These are phyloP conservation scores for Aspergillus novofumigatus DNA, from an alignment of 2,329 filamentous ascomycete genomes.

Conservation along the genomic window DNA sequence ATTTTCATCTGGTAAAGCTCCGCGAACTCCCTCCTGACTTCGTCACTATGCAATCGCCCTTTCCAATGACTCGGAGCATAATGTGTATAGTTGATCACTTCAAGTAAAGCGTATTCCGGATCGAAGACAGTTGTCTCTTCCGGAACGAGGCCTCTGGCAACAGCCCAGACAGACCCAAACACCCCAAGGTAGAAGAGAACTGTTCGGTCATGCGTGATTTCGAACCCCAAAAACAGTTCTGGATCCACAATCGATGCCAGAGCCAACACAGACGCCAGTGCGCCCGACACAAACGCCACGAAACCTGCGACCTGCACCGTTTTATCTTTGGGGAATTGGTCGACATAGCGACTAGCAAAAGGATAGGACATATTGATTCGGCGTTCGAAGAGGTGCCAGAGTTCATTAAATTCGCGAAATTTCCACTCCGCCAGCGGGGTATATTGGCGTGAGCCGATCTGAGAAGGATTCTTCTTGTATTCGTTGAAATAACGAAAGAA, in stretches of 20 bases:
- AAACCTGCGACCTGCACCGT: conserved; percentile 80
- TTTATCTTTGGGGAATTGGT: conserved; percentile 95
- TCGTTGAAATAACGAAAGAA: conserved; percentile 97
- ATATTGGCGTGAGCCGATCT: conserved; percentile 83
- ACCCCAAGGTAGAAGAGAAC: conserved; percentile 87
- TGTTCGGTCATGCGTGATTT: conserved; percentile 82
- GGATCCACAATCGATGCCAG: conserved; percentile 83
- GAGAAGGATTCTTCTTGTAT: conserved; percentile 88
- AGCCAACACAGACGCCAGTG: conserved; percentile 78
- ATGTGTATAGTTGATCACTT: conserved; percentile 89
- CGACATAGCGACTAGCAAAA: conserved; percentile 85
- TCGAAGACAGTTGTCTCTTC: conserved; percentile 89
- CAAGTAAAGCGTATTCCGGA: conserved; percentile 80
- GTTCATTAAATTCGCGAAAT: conserved; percentile 95
- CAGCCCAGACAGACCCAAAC: conserved; percentile 76
- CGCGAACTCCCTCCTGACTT: conserved; percentile 87
- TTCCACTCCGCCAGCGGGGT: conserved; percentile 96
- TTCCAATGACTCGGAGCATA: conserved; percentile 89
- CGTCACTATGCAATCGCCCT: conserved; percentile 83
- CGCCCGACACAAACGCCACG: conserved; percentile 80
- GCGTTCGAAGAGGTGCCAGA: conserved; percentile 86
- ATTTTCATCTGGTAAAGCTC: conserved; percentile 88
- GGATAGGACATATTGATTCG: conserved; percentile 92
- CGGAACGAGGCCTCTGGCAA: conserved; percentile 76
- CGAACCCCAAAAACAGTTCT: conserved; percentile 85